Conservation (phyloP, 2,329 filamentous ascomycete genomes). For the Fusarium sp. region DNA sequence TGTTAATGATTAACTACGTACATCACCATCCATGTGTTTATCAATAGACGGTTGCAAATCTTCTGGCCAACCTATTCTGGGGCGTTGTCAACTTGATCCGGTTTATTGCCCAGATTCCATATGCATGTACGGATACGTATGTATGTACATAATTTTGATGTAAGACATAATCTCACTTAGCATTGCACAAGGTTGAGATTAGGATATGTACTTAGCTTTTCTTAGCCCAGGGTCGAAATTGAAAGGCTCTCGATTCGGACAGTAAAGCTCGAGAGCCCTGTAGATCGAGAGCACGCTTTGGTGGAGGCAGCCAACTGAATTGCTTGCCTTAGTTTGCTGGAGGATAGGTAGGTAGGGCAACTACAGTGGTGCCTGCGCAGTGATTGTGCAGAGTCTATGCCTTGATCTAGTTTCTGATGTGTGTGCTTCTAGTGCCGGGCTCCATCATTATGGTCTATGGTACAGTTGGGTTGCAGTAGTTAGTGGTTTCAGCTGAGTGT, state of each 20-base stretch:
- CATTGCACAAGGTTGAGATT: slow-evolving; percentile 8
- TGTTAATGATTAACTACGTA: slow-evolving; percentile 6
- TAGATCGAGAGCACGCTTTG: slow-evolving; percentile 5
- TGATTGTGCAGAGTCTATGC: neutral
- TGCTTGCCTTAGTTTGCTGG: neutral
- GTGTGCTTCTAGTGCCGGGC: neutral
- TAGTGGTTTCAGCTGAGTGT: slow-evolving; percentile 36
- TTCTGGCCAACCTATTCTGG: neutral
- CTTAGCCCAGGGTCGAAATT: slow-evolving; percentile 23
- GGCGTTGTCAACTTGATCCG: neutral
- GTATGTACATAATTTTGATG: neutral
- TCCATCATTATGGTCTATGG: slow-evolving; percentile 10
- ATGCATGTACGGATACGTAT: neutral
- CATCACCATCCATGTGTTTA: slow-evolving; percentile 16
- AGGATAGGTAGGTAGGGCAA: neutral
- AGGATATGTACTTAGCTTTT: neutral
- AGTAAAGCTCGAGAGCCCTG: slow-evolving; percentile 16
- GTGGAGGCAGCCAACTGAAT: slow-evolving; percentile 17
- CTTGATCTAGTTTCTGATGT: slow-evolving; percentile 13
- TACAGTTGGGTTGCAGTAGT: slow-evolving; percentile 30
- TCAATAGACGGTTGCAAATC: slow-evolving; percentile 3
- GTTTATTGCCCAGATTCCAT: neutral
- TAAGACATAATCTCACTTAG: slow-evolving; percentile 5
- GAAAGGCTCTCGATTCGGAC: slow-evolving; percentile 18
- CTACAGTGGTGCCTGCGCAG: neutral